Evolutionary conservation across 148 eudicot species (phyloP), one percentile per base, ranked within the genome.

Genomic region (Camellia japonica): DNA sequence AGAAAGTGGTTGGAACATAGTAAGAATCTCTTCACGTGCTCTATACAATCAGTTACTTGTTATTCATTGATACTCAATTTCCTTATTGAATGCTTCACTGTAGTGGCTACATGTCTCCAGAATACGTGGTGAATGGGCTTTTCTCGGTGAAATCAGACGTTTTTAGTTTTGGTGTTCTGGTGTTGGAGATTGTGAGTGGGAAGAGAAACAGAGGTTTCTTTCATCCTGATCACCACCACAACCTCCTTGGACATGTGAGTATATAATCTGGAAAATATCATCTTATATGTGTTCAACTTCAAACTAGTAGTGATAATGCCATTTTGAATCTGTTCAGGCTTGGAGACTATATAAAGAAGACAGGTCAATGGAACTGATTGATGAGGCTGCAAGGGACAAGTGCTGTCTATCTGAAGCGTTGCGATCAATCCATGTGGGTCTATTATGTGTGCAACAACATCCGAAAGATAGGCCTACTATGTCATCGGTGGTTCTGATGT

Each of bases 61-160:
- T 6, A 16, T 0, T 4, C 30, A 58, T 23, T 59, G 38, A 30
- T 30, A 30, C 38, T 30, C 1, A 55, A 11, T 15, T 76, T 43
- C 52, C 5, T 1, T 42, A 18, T 51, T 12, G 0, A 38, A 0
- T 64, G 13, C 11, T 18, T 76, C 14, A 7, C 1, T 80, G 82
- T 78, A 80, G 82, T 73, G 82, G 82, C 16, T 80, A 80, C 67
- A 80, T 80, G 82, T 51, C 82, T 42, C 82, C 82, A 2, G 78
- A 80, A 41, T 80, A 80, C 51, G 82, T 72, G 62, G 15, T 73
- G 14, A 58, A 73, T 46, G 82, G 82, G 20, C 19, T 80, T 14
- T 73, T 73, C 63, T 80, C 82, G 14, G 49, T 38, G 0, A 80
- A 80, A 66, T 80, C 82, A 2, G 82, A 80, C 70, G 71, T 80